Evolutionary conservation across 1,284 basidiomycete genomes (phyloP), one percentile per base, ranked within the genome.

Genomic region (Leccinum solheimii): DNA sequence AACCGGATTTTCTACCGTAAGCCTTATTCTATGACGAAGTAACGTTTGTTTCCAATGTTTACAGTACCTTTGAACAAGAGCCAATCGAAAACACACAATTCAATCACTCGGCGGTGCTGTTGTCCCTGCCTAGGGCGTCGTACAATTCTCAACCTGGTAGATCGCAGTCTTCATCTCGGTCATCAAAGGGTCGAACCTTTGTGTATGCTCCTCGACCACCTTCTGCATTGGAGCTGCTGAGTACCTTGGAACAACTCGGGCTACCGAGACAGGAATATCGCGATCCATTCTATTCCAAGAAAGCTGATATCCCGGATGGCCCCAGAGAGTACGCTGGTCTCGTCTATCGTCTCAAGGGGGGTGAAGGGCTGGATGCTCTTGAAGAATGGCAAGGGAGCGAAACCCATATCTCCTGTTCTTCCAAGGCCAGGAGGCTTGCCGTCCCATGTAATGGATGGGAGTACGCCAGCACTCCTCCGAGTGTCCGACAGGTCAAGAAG

Each of bases 311-410:
- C 0, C 91, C 94, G 0, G 80, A 83, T 48, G 77, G 79, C 14
- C 78, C 90, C 0, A 82, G 88, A 68, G 91, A 95, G 73, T 96
- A 92, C 70, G 95, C 87, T 13, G 95, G 95, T 0, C 76, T 93
- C 1, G 74, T 86, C 27, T 97, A 91, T 73, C 79, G 82, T 50
- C 78, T 97, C 19, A 87, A 87, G 68, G 83, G 87, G 8, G 83
- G 83, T 2, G 76, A 78, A 43, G 84, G 85, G 8, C 74, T 88
- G 5, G 70, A 73, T 34, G 71, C 71, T 40, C 75, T 91, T 27
- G 79, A 85, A 40, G 79, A 83, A 38, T 91, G 87, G 86, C 64
- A 75, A 54, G 62, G 67, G 14, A 57, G 55, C n/a, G 63, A 68
- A 34, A 58, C 38, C 51, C 55, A 56, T 43, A 52, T 58, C 5